Evolutionary conservation across 805 yeast genomes (phyloP), one percentile per base, ranked within the genome.

Genomic region (Yamadazyma kitorensis): DNA sequence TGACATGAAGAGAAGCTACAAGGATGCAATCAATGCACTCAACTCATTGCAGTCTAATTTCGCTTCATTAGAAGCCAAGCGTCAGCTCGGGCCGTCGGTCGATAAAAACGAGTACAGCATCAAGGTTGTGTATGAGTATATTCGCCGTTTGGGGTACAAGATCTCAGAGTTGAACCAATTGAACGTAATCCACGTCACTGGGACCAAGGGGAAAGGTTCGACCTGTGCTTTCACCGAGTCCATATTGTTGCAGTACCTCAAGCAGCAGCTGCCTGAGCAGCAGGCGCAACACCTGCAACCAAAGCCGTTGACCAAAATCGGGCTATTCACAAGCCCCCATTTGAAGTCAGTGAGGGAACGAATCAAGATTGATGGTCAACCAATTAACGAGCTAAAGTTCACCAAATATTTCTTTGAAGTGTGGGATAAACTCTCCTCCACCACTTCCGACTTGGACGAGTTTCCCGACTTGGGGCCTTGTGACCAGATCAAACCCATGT

Each of bases 201-300:
- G 99, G 14, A 93, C 99, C 1, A 93, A 93, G 57, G 99, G 99
- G 10, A 93, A 93, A 62, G 99, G 99, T 1, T 88, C 97, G 0
- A 91, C 98, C 0, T 91, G 97, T 59, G 96, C 98, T 0, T 93
- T 93, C 54, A 77, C 88, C 2, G 85, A 86, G 49, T 78, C 93
- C 2, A 86, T 94, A 24, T 59, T 94, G 41, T 52, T 60, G 6
- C 86, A 86, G 52, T 86, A 86, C 49, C n/a, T n/a, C n/a, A n/a
- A n/a, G n/a, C n/a, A n/a, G n/a, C n/a, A n/a, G 36, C 41, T 20
- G 29, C n/a, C n/a, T n/a, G n/a, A n/a, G n/a, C n/a, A n/a, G n/a
- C n/a, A n/a, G n/a, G n/a, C n/a, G n/a, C n/a, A n/a, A n/a, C n/a
- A n/a, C n/a, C n/a, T n/a, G n/a, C n/a, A n/a, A n/a, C n/a, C n/a